These are phyloP conservation scores for Solanum sejunctum DNA, from an alignment of 257 asterid species.

Conservation along the genomic window DNA sequence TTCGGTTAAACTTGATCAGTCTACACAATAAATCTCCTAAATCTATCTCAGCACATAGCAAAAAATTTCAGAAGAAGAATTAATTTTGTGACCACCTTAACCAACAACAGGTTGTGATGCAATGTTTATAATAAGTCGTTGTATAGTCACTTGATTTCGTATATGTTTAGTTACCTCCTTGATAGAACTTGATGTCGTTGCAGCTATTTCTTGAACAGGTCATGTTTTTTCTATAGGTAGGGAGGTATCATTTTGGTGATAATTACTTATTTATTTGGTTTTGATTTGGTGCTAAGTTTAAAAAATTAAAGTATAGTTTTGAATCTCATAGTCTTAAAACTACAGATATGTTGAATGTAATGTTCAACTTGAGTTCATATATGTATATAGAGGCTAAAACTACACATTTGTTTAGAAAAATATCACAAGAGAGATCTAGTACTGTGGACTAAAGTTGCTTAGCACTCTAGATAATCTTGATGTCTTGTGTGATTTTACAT, in stretches of 20 bases:
- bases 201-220: no score
- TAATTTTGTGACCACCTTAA: neutral
- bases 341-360: no score
- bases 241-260: neutral
- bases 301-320: neutral
- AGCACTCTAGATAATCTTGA: neutral
- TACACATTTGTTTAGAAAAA: neutral
- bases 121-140: no score
- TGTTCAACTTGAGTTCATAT: conserved; percentile 84
- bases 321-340: no score
- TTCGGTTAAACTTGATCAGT: neutral
- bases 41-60: neutral
- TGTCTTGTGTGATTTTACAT: neutral
- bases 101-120: neutral
- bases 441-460: neutral
- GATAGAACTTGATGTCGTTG: no score
- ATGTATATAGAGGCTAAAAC: neutral
- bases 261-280: neutral
- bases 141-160: no score
- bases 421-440: neutral
- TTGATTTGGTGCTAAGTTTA: neutral
- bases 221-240: neutral
- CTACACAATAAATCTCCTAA: neutral
- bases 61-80: neutral
- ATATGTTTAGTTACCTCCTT: no score